phyloP scores from a whole-genome alignment of 2,329 filamentous ascomycete genomes.

The Pseudohalonectria lignicola region DNA sequence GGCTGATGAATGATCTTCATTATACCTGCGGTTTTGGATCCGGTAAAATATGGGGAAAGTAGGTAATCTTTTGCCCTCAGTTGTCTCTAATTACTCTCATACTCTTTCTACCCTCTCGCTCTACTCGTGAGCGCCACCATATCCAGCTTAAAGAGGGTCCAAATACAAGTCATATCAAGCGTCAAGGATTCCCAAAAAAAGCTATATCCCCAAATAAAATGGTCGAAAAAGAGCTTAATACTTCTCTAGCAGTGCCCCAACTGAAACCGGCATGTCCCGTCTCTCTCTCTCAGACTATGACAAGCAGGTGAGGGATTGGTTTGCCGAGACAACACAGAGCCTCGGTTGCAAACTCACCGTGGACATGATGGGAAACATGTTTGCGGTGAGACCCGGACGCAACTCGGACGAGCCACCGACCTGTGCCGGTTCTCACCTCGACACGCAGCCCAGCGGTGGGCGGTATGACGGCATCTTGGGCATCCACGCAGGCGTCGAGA shows the following conservation, averaged over 20 bases:
- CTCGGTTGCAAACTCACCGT: slow-evolving; percentile 58
- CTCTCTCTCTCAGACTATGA: slow-evolving; percentile 62
- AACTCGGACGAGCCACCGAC: slow-evolving; percentile 53
- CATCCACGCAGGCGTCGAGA: slow-evolving; percentile 62
- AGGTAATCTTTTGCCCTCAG: too few species aligned
- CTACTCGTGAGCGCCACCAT: too few species aligned
- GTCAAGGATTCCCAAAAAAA: too few species aligned
- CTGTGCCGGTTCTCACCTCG: slow-evolving; percentile 60
- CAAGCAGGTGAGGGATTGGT: slow-evolving; percentile 65
- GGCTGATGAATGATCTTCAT: slow-evolving; percentile 8
- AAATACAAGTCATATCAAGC: too few species aligned
- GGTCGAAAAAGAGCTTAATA: too few species aligned
- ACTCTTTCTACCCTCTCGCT: too few species aligned
- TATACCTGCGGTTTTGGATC: slow-evolving; percentile 8
- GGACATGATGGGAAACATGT: slow-evolving; percentile 74
- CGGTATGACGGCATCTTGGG: slow-evolving; percentile 71
- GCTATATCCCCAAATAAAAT: too few species aligned
- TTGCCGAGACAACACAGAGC: slow-evolving; percentile 48
- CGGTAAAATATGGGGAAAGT: slow-evolving; percentile 58
- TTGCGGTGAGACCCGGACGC: slow-evolving; percentile 55
- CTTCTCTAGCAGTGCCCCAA: slow-evolving; percentile 35
- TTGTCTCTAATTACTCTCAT: too few species aligned
- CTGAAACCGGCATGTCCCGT: slow-evolving; percentile 67
- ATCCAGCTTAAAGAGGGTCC: too few species aligned
- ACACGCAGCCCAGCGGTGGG: slow-evolving; percentile 54